phyloP scores from a whole-genome alignment of 495 filamentous ascomycete genomes.

The Neurospora sp. region DNA sequence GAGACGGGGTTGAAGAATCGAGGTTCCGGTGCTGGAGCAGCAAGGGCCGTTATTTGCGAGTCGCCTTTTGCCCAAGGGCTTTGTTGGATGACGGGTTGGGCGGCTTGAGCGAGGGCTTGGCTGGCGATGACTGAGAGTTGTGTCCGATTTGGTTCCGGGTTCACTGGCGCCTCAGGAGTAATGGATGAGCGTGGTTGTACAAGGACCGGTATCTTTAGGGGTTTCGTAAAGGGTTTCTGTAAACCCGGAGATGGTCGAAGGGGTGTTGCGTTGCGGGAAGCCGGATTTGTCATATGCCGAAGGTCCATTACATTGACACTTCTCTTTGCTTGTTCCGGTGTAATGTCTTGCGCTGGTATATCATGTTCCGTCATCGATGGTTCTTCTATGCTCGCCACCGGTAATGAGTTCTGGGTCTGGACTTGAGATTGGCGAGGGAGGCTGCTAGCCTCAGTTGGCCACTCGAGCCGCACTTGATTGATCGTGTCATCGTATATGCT shows the following conservation, averaged over 20 bases:
- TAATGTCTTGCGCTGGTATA: background rate
- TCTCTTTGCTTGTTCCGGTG: background rate
- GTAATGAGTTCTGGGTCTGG: background rate
- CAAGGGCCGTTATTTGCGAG: slow-evolving; percentile 5
- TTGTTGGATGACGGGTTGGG: background rate
- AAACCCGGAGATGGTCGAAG: background rate
- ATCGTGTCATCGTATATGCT: background rate
- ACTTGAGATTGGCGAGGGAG: background rate
- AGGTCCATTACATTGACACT: background rate
- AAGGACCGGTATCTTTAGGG: background rate
- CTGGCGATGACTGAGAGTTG: background rate
- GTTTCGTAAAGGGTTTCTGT: background rate
- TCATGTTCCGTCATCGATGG: background rate
- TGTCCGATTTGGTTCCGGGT: background rate
- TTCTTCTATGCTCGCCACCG: background rate
- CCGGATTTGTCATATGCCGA: background rate
- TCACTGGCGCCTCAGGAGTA: background rate
- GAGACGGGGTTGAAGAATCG: slow-evolving; percentile 1
- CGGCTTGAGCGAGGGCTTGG: background rate
- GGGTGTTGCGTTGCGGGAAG: background rate
- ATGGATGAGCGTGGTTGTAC: background rate
- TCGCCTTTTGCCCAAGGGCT: slow-evolving; percentile 12
- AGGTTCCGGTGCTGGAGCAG: background rate
- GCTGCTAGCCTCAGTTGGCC: background rate
- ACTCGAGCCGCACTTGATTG: background rate